Evolutionary conservation across 805 yeast genomes (phyloP).

Genomic region (Metschnikowia gruessii): DNA sequence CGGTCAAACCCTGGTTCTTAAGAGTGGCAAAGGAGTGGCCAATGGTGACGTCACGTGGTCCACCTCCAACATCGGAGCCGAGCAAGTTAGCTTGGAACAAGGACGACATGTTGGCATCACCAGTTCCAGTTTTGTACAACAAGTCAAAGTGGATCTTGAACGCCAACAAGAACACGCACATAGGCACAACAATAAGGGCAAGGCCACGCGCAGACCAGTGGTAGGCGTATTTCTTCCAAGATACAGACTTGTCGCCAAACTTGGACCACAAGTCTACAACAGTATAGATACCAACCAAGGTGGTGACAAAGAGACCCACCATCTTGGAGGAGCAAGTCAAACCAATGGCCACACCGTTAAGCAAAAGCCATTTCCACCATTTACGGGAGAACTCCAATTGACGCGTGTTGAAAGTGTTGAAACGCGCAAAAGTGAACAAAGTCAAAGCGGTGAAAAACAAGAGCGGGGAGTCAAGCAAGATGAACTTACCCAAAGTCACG

Average conservation of each 20-base stretch:
- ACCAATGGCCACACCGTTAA: conserved; percentile 85
- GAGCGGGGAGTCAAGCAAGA: conserved; percentile 87
- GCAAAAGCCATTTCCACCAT: conserved; percentile 93
- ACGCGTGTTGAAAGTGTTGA: conserved; percentile 57
- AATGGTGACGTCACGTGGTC: conserved; percentile 64
- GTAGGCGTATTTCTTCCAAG: conserved; percentile 46
- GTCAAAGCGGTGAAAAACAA: conserved; percentile 87
- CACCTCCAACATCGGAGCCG: conserved; percentile 62
- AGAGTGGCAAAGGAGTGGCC: conserved; percentile 46
- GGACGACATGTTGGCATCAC: conserved; percentile 76
- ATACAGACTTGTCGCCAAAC: conserved; percentile 64
- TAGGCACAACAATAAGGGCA: conserved; percentile 64
- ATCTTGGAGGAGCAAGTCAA: conserved; percentile 90
- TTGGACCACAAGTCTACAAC: conserved; percentile 82
- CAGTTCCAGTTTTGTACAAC: conserved; percentile 74
- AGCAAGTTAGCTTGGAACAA: conserved; percentile 74
- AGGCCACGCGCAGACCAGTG: conserved; percentile 69
- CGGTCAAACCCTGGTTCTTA: conserved; percentile 43
- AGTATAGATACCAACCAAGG: conserved; percentile 87
- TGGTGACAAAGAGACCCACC: conserved; percentile 92
- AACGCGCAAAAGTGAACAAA: conserved; percentile 65
- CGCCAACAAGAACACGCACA: conserved; percentile 56
- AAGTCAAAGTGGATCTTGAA: conserved; percentile 77
- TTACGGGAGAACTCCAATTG: conserved; percentile 54
- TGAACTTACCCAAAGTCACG: conserved; percentile 83